A percentile compares a stretch with the other conserved stretches of the same genome.
These are phyloP conservation scores for Blastocystis sp. DNA, from an alignment of 352 stramenopile species.

Conservation along the genomic window DNA sequence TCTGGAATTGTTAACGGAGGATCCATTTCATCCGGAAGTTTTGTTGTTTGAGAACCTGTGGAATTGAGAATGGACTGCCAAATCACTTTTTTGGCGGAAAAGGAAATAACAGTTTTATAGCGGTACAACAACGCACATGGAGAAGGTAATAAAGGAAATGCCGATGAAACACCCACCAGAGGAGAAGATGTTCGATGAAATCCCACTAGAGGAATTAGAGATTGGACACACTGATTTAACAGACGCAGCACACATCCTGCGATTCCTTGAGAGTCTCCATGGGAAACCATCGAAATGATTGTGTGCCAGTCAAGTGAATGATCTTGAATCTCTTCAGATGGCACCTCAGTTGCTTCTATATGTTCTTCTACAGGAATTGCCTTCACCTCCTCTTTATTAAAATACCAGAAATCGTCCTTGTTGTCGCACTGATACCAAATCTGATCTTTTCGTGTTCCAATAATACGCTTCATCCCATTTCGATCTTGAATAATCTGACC, in stretches of 20 bases:
- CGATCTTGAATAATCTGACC: neutral
- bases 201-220: neutral
- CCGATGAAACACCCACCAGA: neutral
- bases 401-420: neutral
- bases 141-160: neutral
- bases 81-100: constrained; percentile 36
- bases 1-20: constrained; percentile 39
- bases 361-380: neutral
- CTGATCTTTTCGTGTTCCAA: neutral
- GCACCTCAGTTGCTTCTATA: neutral
- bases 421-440: neutral
- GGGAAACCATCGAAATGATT: neutral
- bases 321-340: neutral
- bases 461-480: neutral
- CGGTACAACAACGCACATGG: neutral
- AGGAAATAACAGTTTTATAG: neutral
- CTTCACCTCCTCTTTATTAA: neutral
- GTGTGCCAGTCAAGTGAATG: neutral
- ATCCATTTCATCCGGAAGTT: neutral
- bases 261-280: neutral
- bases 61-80: neutral
- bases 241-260: neutral
- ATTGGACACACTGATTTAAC: neutral
- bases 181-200: neutral
- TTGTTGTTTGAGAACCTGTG: neutral